Evolutionary conservation across 192 early-diverging fungal genomes (phyloP), one percentile per base, ranked within the genome.

Genomic region (Podochytrium sp.): DNA sequence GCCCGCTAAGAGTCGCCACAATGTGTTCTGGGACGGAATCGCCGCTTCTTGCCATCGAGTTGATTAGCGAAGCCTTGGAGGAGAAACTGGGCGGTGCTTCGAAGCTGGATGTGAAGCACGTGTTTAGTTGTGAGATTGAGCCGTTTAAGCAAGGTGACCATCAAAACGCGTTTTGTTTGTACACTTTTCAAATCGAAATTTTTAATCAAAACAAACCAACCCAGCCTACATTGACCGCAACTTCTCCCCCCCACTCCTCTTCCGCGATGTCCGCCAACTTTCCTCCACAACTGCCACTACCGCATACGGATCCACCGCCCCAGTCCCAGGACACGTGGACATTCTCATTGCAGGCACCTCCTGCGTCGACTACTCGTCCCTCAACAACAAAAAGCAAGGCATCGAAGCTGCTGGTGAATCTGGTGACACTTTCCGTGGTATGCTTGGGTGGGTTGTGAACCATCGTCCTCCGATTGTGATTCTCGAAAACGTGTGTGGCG

Each of bases 21-120:
- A 84, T 84, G 83, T 84, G 83, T 73, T 80, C 78, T 47, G 83
- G 83, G 0, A 84, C 83, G 2, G 83, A 84, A 70, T 77, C 78
- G 10, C 83, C 83, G 16, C 64, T 84, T 0, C 70, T 84, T 6
- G 83, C 83, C 5, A 71, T 84, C 35, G 39, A 69, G 16, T 38
- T 78, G 29, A 77, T 84, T 40, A 52, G 72, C 5, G 52, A 80
- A 0, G 74, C 79, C 3, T 35, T 84, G 16, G 59, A 57, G 10
- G 30, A n/a, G 1, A 42, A 62, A n/a, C 43, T 77, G 20, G 76
- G 75, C 10, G 51, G 75, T 43, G 33, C 51, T 3, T 59, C 78
- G 29, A 70, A 65, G 6, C 56, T 71, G 1, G 40, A 41, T 43
- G 58, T 84, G 30, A 71, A 84, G 38, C 80, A 81, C 68, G 83